Base-by-base conservation (phyloP, 768 basidiomycete genomes). In the Galerina sulciceps region DNA sequence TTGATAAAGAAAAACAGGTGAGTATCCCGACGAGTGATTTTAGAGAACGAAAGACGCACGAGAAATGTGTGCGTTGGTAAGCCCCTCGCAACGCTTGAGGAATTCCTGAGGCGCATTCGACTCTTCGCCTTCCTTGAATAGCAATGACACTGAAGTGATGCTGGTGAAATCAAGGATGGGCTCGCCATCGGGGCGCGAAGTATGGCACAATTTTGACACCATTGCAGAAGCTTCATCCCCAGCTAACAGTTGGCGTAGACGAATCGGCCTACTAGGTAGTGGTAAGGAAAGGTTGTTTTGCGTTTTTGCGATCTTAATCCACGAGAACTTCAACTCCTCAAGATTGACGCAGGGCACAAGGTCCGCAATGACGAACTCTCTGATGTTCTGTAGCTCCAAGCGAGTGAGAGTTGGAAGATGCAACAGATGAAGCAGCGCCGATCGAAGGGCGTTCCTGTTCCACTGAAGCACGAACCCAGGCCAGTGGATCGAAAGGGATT, bases 391-490 rank as follows among this genome's bases (percentile, higher is more conserved):
- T 10, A 56, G 3, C 17, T 52, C 40, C 31, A 60, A 18, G 5
- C 26, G 2, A n/a, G 10, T 40, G 42, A 60, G 54, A 10, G 54
- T 56, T 8, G 54, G 54, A 35, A 60, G 59, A 8, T 55, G 54
- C n/a, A 60, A 26, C 5, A 60, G 59, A 10, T 47, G 59, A 8
- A 60, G 49, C 2, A 60, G 35, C 14, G 35, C 59, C 4, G 54
- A 42, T 22, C 55, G 54, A 34, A 58, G 57, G 11, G 52, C 22
- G 23, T 58, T 53, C 14, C 41, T 20, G 36, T 36, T 52, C 57
- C 57, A 58, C 18, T 36, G 5, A 2, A 43, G 20, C 6, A 23
- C 11, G 8, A n/a, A 11, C 13, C 9, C 31, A n/a, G 4, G 17
- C 10, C 18, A 34, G 5, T 6, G 46, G 15, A 55, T 26, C 3